These are phyloP conservation scores for Phytophthora sansomeana DNA, from an alignment of 352 stramenopile species.

Conservation along the genomic window DNA sequence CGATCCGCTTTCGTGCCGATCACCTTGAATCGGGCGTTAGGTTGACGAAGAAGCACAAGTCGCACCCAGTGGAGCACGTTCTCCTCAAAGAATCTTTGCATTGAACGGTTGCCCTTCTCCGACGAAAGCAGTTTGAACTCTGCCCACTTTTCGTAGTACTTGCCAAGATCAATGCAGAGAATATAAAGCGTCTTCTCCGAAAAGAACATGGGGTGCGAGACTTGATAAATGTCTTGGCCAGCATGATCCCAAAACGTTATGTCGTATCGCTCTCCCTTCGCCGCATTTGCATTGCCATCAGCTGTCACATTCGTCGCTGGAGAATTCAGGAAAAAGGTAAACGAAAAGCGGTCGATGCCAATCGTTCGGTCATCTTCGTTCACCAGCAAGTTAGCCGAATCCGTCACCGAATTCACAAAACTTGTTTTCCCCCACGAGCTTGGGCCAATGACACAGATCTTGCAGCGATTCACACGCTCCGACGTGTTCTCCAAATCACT, in stretches of 20 bases:
- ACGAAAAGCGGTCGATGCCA: slow-evolving; percentile 16
- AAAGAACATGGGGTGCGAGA: slow-evolving; percentile 29
- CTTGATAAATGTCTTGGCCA: slow-evolving; percentile 30
- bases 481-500: slow-evolving; percentile 7
- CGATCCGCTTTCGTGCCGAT: slow-evolving; percentile 27
- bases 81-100: slow-evolving; percentile 25
- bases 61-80: slow-evolving; percentile 24
- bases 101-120: neutral
- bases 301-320: neutral
- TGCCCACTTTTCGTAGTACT: slow-evolving; percentile 1
- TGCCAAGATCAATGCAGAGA: slow-evolving; percentile 19
- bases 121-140: neutral
- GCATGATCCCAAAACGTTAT: slow-evolving; percentile 33
- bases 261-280: neutral
- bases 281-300: neutral
- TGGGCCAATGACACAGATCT: slow-evolving; percentile 23
- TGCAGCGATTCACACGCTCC: slow-evolving; percentile 4
- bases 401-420: slow-evolving; percentile 8
- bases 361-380: slow-evolving; percentile 15
- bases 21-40: slow-evolving; percentile 28
- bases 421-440: slow-evolving; percentile 29
- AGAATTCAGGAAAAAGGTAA: slow-evolving; percentile 1
- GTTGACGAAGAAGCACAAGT: slow-evolving; percentile 14
- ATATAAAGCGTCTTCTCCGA: slow-evolving; percentile 24
- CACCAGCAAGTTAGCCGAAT: neutral